Conservation (phyloP, 495 filamentous ascomycete species). For the Neurospora terricola region DNA sequence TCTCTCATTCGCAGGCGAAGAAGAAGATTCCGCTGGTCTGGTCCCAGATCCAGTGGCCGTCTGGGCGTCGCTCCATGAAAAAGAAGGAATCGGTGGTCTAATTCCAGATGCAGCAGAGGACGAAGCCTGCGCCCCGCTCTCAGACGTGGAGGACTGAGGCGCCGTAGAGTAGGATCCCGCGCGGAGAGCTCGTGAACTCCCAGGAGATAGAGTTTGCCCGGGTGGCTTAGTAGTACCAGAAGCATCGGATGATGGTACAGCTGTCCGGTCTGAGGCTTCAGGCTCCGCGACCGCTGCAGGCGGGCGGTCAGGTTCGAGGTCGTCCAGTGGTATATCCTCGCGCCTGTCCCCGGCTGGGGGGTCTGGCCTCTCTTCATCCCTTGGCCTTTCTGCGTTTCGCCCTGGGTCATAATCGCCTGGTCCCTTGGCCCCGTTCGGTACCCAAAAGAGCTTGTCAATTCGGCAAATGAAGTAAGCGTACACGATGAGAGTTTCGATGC, state of each 20-base stretch:
- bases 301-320: not conserved
- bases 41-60: too few species aligned
- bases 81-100: too few species aligned
- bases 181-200: not conserved
- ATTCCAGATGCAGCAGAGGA: not conserved
- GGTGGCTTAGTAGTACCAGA: not conserved
- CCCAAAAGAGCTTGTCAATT: conserved; percentile 62
- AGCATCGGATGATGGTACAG: not conserved
- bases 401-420: conserved; percentile 26
- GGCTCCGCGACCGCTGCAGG: not conserved
- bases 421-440: conserved; percentile 40
- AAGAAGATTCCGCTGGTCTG: too few species aligned
- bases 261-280: not conserved
- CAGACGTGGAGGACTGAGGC: not conserved
- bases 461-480: conserved; percentile 49
- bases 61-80: too few species aligned
- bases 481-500: conserved; percentile 61
- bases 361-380: not conserved
- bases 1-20: too few species aligned
- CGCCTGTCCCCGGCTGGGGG: not conserved
- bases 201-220: not conserved
- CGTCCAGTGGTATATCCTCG: not conserved
- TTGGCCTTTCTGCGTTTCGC: not conserved
- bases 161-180: not conserved
- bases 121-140: not conserved